phyloP scores from a whole-genome alignment of 305 asterid species.

The Euphrasia arctica region DNA sequence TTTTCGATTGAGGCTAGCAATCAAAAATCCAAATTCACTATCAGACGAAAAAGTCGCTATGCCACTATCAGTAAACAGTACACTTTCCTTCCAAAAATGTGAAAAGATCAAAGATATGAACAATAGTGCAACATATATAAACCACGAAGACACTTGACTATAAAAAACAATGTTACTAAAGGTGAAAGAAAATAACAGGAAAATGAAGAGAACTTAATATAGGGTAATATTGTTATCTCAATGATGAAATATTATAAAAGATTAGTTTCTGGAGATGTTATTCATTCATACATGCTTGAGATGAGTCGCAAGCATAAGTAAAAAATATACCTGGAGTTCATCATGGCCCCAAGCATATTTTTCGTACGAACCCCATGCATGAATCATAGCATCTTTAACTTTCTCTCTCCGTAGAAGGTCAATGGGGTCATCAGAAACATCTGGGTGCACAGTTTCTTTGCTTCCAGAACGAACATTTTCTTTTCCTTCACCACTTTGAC shows the following conservation, averaged over 20 bases:
- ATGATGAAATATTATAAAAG: constrained; percentile 6
- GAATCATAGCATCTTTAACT: constrained; percentile 95
- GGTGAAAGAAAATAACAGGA: constrained; percentile 3
- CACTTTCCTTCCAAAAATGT: not conserved
- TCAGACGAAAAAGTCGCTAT: constrained; percentile 20
- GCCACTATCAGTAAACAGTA: constrained; percentile 10
- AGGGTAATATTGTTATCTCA: not conserved
- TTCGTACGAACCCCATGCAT: constrained; percentile 97
- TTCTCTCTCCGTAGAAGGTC: constrained; percentile 64
- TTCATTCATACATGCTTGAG: constrained; percentile 14
- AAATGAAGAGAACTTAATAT: not conserved
- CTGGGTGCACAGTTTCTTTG: constrained; percentile 27
- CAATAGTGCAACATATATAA: constrained; percentile 16
- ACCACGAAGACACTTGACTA: constrained; percentile 13
- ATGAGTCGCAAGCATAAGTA: constrained; percentile 5
- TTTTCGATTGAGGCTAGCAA: constrained; percentile 86
- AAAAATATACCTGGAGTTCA: constrained; percentile 79
- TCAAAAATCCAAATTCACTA: constrained; percentile 27
- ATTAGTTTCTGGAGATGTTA: constrained; percentile 1
- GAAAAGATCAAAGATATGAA: not conserved
- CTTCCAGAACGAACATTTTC: constrained; percentile 25
- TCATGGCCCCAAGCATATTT: constrained; percentile 99
- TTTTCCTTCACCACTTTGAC: constrained; percentile 33
- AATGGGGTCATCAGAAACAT: constrained; percentile 53
- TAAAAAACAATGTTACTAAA: constrained; percentile 13